These are phyloP conservation scores for Rosellinia necatrix DNA, from an alignment of 2,329 filamentous ascomycete genomes.

Conservation along the genomic window DNA sequence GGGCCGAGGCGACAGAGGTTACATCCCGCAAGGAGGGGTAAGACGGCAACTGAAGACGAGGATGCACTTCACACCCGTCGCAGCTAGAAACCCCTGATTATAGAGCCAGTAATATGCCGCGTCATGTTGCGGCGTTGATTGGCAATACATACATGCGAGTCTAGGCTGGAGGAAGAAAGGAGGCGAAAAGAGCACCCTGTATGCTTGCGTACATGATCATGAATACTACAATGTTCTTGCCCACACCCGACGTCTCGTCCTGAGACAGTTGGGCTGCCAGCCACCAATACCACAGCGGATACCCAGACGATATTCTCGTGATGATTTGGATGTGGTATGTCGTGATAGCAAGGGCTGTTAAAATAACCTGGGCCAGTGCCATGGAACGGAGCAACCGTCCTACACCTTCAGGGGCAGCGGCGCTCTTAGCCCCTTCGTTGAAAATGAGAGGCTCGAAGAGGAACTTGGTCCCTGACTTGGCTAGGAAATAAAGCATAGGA, in stretches of 20 bases:
- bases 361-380: slow-evolving; percentile 72
- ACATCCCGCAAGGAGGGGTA: too few relatives aligned
- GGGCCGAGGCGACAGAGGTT: too few relatives aligned
- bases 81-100: too few relatives aligned
- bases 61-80: too few relatives aligned
- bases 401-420: slow-evolving; percentile 3
- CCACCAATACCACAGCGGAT: slow-evolving; percentile 88
- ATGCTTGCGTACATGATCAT: slow-evolving; percentile 83
- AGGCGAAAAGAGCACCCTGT: slow-evolving; percentile 83
- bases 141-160: too few relatives aligned
- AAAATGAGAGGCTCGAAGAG: slow-evolving; percentile 27
- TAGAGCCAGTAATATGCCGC: too few relatives aligned
- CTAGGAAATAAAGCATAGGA: slow-evolving; percentile 74
- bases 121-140: too few relatives aligned
- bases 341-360: slow-evolving; percentile 73
- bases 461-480: slow-evolving; percentile 60
- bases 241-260: slow-evolving; percentile 38
- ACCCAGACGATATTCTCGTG: slow-evolving; percentile 84
- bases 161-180: slow-evolving; percentile 87
- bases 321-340: slow-evolving; percentile 95
- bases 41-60: too few relatives aligned
- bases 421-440: neutral
- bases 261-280: slow-evolving; percentile 59
- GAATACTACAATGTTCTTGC: slow-evolving; percentile 58
- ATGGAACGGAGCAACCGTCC: slow-evolving; percentile 56